These are phyloP conservation scores for Canavalia gladiata DNA, from an alignment of 306 rosid genomes.

Conservation along the genomic window DNA sequence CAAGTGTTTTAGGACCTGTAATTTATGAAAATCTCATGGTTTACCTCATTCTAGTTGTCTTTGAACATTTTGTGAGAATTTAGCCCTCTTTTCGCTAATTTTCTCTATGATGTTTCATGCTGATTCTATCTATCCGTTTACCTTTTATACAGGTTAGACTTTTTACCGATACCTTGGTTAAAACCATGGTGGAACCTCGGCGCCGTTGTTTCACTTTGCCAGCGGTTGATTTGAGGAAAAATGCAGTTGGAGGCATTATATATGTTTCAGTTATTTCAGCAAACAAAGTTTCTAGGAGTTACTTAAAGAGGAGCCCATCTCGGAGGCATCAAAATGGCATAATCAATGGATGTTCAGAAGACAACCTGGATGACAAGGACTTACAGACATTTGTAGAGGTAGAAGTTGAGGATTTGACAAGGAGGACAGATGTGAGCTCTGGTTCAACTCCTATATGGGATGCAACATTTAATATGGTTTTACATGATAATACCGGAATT, in stretches of 20 bases:
- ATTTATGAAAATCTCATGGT: conserved; percentile 4
- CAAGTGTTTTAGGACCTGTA: neutral
- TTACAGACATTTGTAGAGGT: conserved; percentile 87
- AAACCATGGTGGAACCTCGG: conserved; percentile 90
- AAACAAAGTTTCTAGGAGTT: conserved; percentile 62
- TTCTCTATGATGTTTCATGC: conserved; percentile 9
- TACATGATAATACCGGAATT: conserved; percentile 71
- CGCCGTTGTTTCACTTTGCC: conserved; percentile 82
- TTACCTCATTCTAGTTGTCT: neutral
- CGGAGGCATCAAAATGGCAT: conserved; percentile 54
- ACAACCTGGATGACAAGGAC: conserved; percentile 55
- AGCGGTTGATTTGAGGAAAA: conserved; percentile 65
- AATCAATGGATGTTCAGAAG: conserved; percentile 55
- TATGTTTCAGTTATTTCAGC: conserved; percentile 82
- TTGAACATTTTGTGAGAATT: conserved; percentile 2
- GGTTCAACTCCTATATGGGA: conserved; percentile 82
- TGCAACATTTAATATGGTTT: conserved; percentile 83
- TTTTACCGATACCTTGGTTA: conserved; percentile 69
- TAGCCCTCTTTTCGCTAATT: conserved; percentile 22
- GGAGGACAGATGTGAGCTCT: conserved; percentile 63
- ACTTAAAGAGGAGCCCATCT: conserved; percentile 64
- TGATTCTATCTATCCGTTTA: neutral
- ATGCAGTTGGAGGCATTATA: conserved; percentile 76
- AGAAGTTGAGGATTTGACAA: conserved; percentile 77
- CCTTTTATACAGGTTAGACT: conserved; percentile 65